Evolutionary conservation across 1,139 yeast genomes (phyloP).

Genomic region (Hemisphaericaspora subhashii): DNA sequence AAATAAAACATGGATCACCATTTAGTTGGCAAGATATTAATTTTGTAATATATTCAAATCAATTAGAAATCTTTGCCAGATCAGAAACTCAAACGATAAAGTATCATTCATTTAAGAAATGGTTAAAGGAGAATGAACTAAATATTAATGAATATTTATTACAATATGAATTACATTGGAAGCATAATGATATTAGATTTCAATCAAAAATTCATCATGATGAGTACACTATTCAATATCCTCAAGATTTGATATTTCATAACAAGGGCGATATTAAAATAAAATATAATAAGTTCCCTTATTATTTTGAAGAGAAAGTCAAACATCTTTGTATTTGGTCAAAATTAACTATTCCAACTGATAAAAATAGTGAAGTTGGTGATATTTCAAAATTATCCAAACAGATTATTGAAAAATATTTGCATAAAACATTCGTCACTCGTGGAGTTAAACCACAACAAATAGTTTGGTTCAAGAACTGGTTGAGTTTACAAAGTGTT

Average conservation of each 20-base stretch:
- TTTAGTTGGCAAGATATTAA: conserved; percentile 38
- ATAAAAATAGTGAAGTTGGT: conserved; percentile 36
- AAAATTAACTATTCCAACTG: conserved; percentile 33
- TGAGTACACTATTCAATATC: conserved; percentile 15
- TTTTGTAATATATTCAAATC: conserved; percentile 31
- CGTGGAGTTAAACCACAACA: conserved; percentile 39
- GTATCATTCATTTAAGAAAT: conserved; percentile 36
- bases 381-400: conserved; percentile 45
- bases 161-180: conserved; percentile 39
- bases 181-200: conserved; percentile 23
- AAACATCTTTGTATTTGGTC: conserved; percentile 47
- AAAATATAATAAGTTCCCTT: conserved; percentile 44
- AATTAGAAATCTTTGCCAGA: conserved; percentile 43
- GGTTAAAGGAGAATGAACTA: conserved; percentile 24
- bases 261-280: conserved; percentile 29
- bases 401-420: conserved; percentile 36
- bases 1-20: conserved; percentile 29
- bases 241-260: conserved; percentile 16
- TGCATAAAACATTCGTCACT: conserved; percentile 43
- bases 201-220: conserved; percentile 17
- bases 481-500: conserved; percentile 61
- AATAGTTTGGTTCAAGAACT: conserved; percentile 62
- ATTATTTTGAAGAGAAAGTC: conserved; percentile 37
- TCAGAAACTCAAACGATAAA: conserved; percentile 31
- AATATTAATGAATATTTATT: conserved; percentile 40